Evolutionary conservation across 768 basidiomycete species (phyloP).

Genomic region (Cystofilobasidium ferigula): DNA sequence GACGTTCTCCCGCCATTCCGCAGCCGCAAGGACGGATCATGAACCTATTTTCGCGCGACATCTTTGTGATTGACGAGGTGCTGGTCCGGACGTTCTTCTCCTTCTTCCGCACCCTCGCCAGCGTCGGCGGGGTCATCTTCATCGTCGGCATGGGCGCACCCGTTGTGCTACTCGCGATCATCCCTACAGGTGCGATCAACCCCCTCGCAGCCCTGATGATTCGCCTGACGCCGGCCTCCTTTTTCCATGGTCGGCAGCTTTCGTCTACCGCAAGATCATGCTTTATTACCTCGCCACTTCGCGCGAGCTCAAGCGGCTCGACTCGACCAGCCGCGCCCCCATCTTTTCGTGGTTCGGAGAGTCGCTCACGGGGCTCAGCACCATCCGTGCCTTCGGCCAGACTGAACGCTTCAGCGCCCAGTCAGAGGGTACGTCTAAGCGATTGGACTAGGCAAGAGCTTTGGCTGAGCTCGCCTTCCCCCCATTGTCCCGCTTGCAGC

Average conservation of each 20-base stretch:
- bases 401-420: constrained; percentile 24
- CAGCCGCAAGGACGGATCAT: constrained; percentile 46
- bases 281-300: constrained; percentile 52
- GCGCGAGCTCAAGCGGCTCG: constrained; percentile 38
- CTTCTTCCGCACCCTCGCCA: constrained; percentile 51
- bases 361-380: constrained; percentile 31
- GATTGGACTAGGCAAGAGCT: no score
- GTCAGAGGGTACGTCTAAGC: neutral
- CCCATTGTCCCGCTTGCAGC: neutral
- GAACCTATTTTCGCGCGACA: constrained; percentile 84
- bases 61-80: constrained; percentile 43
- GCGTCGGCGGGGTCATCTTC: constrained; percentile 38
- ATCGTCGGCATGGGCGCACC: constrained; percentile 78
- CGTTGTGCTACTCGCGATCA: constrained; percentile 60
- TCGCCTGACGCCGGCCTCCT: neutral
- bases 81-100: constrained; percentile 33
- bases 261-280: constrained; percentile 72
- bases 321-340: constrained; percentile 65
- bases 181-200: constrained; percentile 46
- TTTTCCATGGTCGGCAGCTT: constrained; percentile 33
- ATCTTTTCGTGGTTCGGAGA: constrained; percentile 58
- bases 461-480: neutral
- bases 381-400: constrained; percentile 37
- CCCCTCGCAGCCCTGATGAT: no score
- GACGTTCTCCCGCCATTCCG: neutral